Evolutionary conservation across 1,284 basidiomycete species (phyloP).

Genomic region (Exsudoporus floridanus): DNA sequence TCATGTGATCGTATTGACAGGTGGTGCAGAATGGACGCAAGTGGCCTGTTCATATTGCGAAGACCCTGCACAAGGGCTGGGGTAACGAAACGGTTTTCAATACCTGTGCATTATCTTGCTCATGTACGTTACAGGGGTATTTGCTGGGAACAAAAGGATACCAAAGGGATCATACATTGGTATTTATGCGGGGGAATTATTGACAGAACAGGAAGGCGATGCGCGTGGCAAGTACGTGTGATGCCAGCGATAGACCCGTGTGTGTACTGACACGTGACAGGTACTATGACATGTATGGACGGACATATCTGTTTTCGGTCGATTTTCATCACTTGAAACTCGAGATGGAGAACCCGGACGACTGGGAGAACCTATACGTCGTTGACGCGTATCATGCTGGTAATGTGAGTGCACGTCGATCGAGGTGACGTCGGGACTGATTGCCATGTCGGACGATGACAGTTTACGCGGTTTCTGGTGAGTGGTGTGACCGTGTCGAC

Average conservation of each 20-base stretch:
- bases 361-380: conserved; percentile 45
- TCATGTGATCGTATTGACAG: conserved; percentile 38
- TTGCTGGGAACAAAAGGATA: conserved; percentile 64
- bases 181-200: conserved; percentile 81
- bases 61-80: conserved; percentile 80
- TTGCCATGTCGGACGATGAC: conserved; percentile 8
- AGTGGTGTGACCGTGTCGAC: conserved; percentile 23
- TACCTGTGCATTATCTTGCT: conserved; percentile 3
- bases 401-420: conserved; percentile 55
- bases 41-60: conserved; percentile 58
- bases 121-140: conserved; percentile 52
- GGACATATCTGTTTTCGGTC: conserved; percentile 84
- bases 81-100: conserved; percentile 42
- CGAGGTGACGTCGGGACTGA: conserved; percentile 5
- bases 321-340: conserved; percentile 70
- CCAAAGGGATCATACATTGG: conserved; percentile 73
- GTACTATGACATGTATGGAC: conserved; percentile 71
- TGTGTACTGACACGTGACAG: conserved; percentile 37
- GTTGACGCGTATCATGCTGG: conserved; percentile 88
- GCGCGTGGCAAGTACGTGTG: conserved; percentile 60
- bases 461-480: conserved; percentile 73
- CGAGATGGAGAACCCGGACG: conserved; percentile 37
- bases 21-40: conserved; percentile 81
- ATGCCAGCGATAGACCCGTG: neutral
- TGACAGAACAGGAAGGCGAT: conserved; percentile 68